phyloP scores from a whole-genome alignment of 177 flowering plant species.

The Vitis hybrid region DNA sequence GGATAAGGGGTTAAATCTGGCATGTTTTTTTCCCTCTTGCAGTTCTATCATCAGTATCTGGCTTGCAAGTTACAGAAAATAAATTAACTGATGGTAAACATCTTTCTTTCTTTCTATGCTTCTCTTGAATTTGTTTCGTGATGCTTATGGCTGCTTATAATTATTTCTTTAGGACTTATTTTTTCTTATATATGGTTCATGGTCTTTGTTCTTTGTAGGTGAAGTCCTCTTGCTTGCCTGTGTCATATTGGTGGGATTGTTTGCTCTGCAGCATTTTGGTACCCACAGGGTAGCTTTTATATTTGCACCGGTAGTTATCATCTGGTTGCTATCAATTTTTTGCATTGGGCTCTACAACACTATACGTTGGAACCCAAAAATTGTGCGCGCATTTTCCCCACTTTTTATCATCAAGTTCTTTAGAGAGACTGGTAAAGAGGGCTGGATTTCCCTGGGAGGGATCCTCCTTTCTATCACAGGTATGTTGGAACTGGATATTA shows the following conservation, averaged over 20 bases:
- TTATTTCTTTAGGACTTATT: not conserved
- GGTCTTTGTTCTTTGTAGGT: constrained; percentile 35
- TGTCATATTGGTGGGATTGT: constrained; percentile 76
- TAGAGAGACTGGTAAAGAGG: constrained; percentile 67
- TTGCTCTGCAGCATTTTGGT: constrained; percentile 87
- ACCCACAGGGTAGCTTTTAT: constrained; percentile 78
- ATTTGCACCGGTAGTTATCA: constrained; percentile 78
- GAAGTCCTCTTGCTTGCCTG: constrained; percentile 60
- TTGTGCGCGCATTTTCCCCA: constrained; percentile 74
- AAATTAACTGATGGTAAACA: constrained; percentile 50
- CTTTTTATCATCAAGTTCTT: constrained; percentile 72
- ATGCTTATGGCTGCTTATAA: not conserved
- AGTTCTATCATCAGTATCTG: constrained; percentile 85
- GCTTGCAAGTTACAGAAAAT: constrained; percentile 49
- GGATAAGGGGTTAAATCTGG: not conserved
- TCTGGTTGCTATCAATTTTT: constrained; percentile 77
- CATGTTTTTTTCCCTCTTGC: constrained; percentile 33
- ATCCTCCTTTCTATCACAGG: constrained; percentile 84
- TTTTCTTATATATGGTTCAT: constrained; percentile 3
- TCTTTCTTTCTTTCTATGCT: not conserved
- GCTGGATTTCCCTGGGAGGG: constrained; percentile 92
- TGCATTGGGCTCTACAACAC: constrained; percentile 74
- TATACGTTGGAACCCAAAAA: constrained; percentile 71
- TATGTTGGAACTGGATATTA: constrained; percentile 27
- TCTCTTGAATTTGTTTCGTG: not conserved